Evolutionary conservation across 495 filamentous ascomycete species (phyloP), one percentile per base, ranked within the genome.

Genomic region (Baudoinia panamericana): DNA sequence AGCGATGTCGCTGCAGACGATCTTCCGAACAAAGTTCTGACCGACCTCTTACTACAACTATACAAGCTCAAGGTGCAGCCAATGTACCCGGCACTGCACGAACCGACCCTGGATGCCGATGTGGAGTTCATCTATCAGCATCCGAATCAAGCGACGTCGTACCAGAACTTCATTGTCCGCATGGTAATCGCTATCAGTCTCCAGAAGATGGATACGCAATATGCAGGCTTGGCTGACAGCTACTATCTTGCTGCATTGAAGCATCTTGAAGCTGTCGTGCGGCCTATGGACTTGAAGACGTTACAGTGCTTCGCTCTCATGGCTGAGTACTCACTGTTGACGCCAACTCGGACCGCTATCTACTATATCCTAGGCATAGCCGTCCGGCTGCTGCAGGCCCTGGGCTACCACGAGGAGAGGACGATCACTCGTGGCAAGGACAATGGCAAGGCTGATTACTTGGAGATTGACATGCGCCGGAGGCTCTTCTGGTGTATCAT

Each of bases 141-240:
- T 13, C 80, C 77, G 10, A 65, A 60, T 7, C 81, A 90, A 5
- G 42, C 47, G 3, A 27, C 43, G 54, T 71, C 84, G 3, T 84
- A 82, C 56, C 71, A 86, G 48, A 84, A 88, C 40, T 96, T 94
- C 50, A 72, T 84, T 30, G 56, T 88, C 26, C 77, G 82, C 40
- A 82, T 94, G 73, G 84, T 92, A 20, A 71, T 94, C 53, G 88
- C 88, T 2, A 90, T 93, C 48, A 84, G 81, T 57, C 75, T 94
- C 65, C 86, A 93, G 55, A 92, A 85, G 56, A 65, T 93, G 48
- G 82, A 83, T 54, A 65, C 73, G 2, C 72, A 73, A 32, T 94
- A 82, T 56, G 82, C 83, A 25, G 82, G 82, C 30, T 67, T 93
- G 25, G 87, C 87, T 23, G 86, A 96, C 57, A 82, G 80, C 51